Evolutionary conservation across 1,284 basidiomycete species (phyloP), one percentile per base, ranked within the genome.

Genomic region (Marasmius oreades): DNA sequence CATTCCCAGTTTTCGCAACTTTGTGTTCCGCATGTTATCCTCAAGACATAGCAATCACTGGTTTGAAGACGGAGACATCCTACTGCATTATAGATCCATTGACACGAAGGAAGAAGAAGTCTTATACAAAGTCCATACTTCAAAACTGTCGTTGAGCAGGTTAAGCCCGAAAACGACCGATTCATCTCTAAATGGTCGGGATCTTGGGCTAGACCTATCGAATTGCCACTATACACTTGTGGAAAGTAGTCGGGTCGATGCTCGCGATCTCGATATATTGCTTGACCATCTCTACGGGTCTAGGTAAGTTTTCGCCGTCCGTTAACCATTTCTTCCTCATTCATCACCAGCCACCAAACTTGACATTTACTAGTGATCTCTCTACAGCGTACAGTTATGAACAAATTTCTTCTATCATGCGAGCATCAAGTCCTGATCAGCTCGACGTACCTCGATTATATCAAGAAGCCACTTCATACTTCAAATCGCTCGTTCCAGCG

Each of bases 221-320:
- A 42, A 34, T 10, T 55, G 51, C 44, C 52, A 48, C 8, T 59
- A 59, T 36, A 36, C 55, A 11, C 22, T 48, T 14, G 28, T 59
- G 4, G 52, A 54, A 20, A 39, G 51, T 51, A n/a, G 28, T n/a
- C 42, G 37, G 8, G 43, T 56, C 28, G 39, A 56, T 53, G 23
- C 20, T 10, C 36, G 39, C 28, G 85, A 88, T 65, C 73, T 88
- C 8, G 77, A 78, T 51, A 72, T 71, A 1, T 66, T 90, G 43
- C 67, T 88, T 11, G 77, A 77, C 55, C 78, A 86, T 67, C 65
- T 88, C 28, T 88, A 88, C 64, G 82, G 86, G 62, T 80, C 86
- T 62, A 67, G 68, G 86, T 88, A 68, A 75, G 83, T 77, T 22
- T 23, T 36, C 26, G 20, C 28, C 7, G 16, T 42, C 22, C 14